phyloP scores from a whole-genome alignment of 2,329 filamentous ascomycete species.

The Aureobasidium zeae region DNA sequence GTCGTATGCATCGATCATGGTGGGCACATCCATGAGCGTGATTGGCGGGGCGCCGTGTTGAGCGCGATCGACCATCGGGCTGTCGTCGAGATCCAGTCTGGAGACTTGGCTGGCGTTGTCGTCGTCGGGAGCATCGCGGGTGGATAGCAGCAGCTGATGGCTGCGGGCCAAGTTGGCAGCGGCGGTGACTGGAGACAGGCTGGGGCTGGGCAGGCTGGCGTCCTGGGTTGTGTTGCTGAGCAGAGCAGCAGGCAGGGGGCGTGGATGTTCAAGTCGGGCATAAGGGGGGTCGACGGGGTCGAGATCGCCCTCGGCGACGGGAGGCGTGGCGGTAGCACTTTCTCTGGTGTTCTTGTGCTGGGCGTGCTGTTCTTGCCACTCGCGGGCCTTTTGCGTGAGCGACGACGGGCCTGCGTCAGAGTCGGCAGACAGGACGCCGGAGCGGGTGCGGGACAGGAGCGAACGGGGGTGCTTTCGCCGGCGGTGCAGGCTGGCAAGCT shows the following conservation, averaged over 20 bases:
- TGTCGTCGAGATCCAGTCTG: conserved; percentile 27
- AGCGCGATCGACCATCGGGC: conserved; percentile 7
- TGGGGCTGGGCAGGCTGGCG: conserved; percentile 87
- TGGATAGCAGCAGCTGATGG: conserved; percentile 16
- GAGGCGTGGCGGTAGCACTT: conserved; percentile 54
- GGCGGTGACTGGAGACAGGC: conserved; percentile 79
- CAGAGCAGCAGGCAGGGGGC: conserved; percentile 40
- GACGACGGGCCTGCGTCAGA: conserved; percentile 22
- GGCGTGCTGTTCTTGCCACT: conserved; percentile 14
- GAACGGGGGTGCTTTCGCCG: conserved; percentile 42
- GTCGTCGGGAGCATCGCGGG: conserved; percentile 19
- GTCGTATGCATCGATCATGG: conserved; percentile 83
- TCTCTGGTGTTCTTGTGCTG: neutral
- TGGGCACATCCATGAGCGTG: conserved; percentile 64
- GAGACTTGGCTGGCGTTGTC: conserved; percentile 27
- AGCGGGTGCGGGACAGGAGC: conserved; percentile 24
- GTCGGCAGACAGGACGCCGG: conserved; percentile 25
- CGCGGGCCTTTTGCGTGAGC: conserved; percentile 9
- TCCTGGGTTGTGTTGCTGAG: conserved; percentile 71
- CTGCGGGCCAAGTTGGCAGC: conserved; percentile 52
- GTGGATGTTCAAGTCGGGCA: conserved; percentile 14
- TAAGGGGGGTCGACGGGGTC: conserved; percentile 40
- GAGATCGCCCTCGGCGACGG: conserved; percentile 62
- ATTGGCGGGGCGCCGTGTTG: neutral
- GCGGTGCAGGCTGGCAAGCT: conserved; percentile 40